Conservation (phyloP, 2,329 filamentous ascomycete genomes). For the Hypoxylon sp. region DNA sequence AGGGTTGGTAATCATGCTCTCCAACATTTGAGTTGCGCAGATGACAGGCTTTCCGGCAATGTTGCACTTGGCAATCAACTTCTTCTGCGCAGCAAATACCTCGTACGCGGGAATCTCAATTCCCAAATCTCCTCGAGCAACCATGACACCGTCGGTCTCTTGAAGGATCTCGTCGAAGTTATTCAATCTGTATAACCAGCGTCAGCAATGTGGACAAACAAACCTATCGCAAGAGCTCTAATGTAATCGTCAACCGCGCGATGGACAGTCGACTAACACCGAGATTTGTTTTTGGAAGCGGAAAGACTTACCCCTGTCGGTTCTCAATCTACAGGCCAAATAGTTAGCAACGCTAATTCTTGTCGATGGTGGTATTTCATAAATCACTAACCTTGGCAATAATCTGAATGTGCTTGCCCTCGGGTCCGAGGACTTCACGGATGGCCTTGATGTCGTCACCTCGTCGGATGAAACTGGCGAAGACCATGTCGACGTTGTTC, state of each 20-base stretch:
- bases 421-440: conserved; percentile 86
- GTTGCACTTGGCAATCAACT: conserved; percentile 99
- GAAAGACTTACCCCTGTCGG: conserved; percentile 79
- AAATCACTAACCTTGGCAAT: conserved; percentile 75
- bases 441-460: conserved; percentile 92
- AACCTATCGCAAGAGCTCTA: neutral
- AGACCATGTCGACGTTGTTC: conserved; percentile 99
- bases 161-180: conserved; percentile 98
- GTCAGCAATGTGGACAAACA: too few species aligned
- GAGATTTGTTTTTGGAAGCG: too few species aligned
- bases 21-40: conserved; percentile 99
- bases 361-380: neutral
- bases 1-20: conserved; percentile 99
- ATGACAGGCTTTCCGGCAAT: conserved; percentile 98
- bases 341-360: conserved; percentile 8
- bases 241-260: neutral
- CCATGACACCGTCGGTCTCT: conserved; percentile 99
- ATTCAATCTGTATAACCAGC: conserved; percentile 77
- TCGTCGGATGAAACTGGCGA: conserved; percentile 96
- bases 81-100: conserved; percentile 99
- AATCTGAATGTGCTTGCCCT: conserved; percentile 97
- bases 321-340: conserved; percentile 78
- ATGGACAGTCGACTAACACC: neutral
- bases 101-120: conserved; percentile 99
- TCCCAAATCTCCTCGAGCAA: conserved; percentile 96